Evolutionary conservation across 2,329 filamentous ascomycete species (phyloP).

Genomic region (Stromatinia cepivora): DNA sequence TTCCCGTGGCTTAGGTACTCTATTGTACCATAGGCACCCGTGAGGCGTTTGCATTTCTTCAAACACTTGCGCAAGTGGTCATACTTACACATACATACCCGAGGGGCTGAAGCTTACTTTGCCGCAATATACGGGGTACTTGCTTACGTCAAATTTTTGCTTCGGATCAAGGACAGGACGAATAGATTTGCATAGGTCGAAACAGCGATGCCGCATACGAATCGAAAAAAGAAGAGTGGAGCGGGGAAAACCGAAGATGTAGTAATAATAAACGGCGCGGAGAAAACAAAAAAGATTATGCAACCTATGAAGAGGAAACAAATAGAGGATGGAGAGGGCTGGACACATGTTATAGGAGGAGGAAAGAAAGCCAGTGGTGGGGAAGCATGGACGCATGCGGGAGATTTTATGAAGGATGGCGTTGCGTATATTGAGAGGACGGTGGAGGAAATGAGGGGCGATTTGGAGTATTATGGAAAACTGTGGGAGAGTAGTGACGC

Average conservation of each 20-base stretch:
- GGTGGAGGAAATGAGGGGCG: constrained; percentile 35
- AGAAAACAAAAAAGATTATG: constrained; percentile 26
- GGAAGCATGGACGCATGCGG: constrained; percentile 28
- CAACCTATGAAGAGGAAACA: constrained; percentile 37
- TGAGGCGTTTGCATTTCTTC: neutral
- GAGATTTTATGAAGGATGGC: constrained; percentile 37
- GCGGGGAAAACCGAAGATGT: neutral
- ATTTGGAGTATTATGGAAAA: constrained; percentile 34
- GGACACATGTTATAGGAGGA: constrained; percentile 39
- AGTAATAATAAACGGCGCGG: neutral
- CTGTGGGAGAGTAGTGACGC: constrained; percentile 36
- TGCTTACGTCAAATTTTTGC: constrained; percentile 11
- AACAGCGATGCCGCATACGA: constrained; percentile 34
- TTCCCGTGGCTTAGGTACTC: neutral
- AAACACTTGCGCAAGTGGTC: neutral
- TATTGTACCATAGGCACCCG: neutral
- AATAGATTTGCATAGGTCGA: neutral
- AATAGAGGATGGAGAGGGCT: constrained; percentile 40
- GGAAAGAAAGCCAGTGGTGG: constrained; percentile 22
- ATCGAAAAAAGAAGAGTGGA: constrained; percentile 35
- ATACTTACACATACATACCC: neutral
- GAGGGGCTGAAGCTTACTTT: constrained; percentile 2
- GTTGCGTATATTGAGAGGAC: constrained; percentile 38
- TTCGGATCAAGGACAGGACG: neutral
- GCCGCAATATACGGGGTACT: neutral